phyloP scores from a whole-genome alignment of 148 eudicot genomes.

The Rhododendron griersonianum region DNA sequence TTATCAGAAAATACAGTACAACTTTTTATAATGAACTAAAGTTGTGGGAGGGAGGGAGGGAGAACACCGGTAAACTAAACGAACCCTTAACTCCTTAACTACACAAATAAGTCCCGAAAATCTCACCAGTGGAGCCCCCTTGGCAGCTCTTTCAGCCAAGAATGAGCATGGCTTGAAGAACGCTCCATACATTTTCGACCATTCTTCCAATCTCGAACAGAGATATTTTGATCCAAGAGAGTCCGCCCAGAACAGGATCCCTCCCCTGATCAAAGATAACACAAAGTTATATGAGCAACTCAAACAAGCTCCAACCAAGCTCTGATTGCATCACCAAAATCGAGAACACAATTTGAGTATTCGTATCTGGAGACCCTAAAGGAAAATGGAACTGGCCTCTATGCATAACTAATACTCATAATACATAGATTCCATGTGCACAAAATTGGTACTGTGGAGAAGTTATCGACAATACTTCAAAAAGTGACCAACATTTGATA shows the following conservation, averaged over 20 bases:
- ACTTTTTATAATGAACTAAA: background rate
- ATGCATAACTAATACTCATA: background rate
- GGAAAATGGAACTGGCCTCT: background rate
- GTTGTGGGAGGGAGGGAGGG: background rate
- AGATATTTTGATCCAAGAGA: constrained; percentile 82
- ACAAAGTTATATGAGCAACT: background rate
- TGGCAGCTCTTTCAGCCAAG: constrained; percentile 83
- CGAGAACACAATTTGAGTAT: background rate
- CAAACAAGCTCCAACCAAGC: background rate
- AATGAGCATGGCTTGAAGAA: constrained; percentile 87
- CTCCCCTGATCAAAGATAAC: constrained; percentile 52
- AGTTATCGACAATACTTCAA: background rate
- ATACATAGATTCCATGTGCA: background rate
- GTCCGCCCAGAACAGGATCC: constrained; percentile 89
- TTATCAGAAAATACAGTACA: background rate
- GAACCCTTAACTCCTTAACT: background rate
- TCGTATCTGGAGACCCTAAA: background rate
- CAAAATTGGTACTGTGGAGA: background rate
- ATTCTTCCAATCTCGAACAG: constrained; percentile 66
- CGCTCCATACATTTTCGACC: constrained; percentile 73
- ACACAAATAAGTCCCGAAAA: background rate
- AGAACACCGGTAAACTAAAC: background rate
- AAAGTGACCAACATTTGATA: background rate
- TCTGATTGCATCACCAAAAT: background rate
- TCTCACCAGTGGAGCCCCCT: constrained; percentile 75